Base-by-base conservation (phyloP, 208 protist species). In the Trypanosoma caninum region DNA sequence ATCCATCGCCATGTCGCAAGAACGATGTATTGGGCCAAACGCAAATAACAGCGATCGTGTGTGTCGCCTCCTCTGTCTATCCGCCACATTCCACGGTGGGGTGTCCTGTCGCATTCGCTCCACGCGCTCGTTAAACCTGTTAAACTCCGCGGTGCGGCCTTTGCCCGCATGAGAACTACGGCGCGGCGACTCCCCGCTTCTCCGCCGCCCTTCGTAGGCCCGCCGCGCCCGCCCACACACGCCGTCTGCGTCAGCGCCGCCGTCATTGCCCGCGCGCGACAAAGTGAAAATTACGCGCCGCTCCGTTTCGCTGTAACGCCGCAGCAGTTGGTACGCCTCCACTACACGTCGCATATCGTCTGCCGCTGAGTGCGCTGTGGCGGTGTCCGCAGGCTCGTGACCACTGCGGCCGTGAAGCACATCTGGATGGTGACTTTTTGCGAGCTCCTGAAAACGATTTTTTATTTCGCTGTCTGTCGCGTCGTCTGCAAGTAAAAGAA, bases 401-500 rank as follows among this genome's bases (percentile, higher is more conserved):
- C 18, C 7, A 23, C 11, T 23, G 31, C 28, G 11, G 38, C 41
- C 1, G 16, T 20, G 34, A 46, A 69, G 38, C 3, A 66, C 61
- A 61, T 92, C 85, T 0, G 85, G 85, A 51, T 92, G 85, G 48
- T 78, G 69, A 2, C 35, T 58, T 42, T 82, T 86, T 0, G 72
- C 81, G 18, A 83, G 76, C 9, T 58, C 27, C 14, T 79, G 81
- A 58, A 85, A 92, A 0, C 73, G 70, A 2, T 37, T 8, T 48
- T 84, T 88, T 4, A 92, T 71, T 20, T 92, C 85, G 5, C 38
- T 67, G 46, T 92, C 85, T 0, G 68, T 87, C 59, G 72, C 68
- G 44, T 72, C 44, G 7, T 73, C 59, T 20, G 59, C 1, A 13
- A 92, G 72, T 3, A 57, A 40, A 22, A 92, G 66, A 1, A 54